These are phyloP conservation scores for Alloteropsis semialata DNA, from an alignment of 176 grass and related monocot genomes.

Conservation along the genomic window DNA sequence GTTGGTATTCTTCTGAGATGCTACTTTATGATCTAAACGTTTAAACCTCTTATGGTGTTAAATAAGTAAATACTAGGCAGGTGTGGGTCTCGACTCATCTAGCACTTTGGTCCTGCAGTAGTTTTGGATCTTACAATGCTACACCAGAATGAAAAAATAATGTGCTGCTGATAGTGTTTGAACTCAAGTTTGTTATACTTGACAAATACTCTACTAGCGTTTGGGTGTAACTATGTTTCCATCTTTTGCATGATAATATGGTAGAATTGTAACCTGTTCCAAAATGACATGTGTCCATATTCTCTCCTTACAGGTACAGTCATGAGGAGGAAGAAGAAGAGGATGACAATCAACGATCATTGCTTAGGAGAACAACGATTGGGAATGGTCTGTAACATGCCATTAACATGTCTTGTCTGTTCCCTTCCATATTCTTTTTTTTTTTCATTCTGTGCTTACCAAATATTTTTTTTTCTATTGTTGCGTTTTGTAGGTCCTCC, in stretches of 20 bases:
- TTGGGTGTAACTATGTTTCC: conserved; percentile 13
- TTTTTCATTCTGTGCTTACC: conserved; percentile 22
- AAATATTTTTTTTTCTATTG: conserved; percentile 28
- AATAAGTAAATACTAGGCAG: neutral
- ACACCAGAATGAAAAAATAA: neutral
- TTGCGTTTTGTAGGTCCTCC: conserved; percentile 65
- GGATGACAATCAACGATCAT: conserved; percentile 55
- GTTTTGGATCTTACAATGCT: neutral
- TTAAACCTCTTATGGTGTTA: neutral
- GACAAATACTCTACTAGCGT: neutral
- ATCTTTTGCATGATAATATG: neutral
- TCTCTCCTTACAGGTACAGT: conserved; percentile 64
- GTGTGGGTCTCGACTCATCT: neutral
- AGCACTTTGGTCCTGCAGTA: conserved; percentile 1
- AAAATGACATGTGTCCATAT: conserved; percentile 21
- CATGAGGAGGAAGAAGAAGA: conserved; percentile 80
- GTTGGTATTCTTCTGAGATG: conserved; percentile 7
- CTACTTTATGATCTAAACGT: neutral
- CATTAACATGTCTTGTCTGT: conserved; percentile 23
- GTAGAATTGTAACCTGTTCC: conserved; percentile 6
- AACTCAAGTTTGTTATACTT: conserved; percentile 12
- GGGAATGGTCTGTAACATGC: conserved; percentile 72
- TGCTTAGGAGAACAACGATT: conserved; percentile 87
- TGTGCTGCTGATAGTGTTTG: neutral
- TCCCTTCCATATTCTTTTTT: neutral